phyloP scores from a whole-genome alignment of 2,329 filamentous ascomycete genomes.

The Clonostachys solani region DNA sequence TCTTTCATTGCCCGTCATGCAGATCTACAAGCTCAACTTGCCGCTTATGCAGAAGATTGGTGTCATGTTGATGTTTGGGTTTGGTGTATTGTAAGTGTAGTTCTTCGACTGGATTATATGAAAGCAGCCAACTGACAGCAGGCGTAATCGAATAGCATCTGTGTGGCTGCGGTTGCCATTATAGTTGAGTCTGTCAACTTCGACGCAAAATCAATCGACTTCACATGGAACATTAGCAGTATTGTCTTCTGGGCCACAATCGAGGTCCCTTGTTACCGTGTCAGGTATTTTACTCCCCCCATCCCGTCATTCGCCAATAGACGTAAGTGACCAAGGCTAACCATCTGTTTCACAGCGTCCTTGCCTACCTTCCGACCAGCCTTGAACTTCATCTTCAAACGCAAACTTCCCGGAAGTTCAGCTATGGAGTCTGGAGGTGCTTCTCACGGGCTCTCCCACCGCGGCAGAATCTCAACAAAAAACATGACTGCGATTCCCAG shows the following conservation, averaged over 20 bases:
- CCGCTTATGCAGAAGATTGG: conserved; percentile 9
- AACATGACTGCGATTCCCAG: too few species aligned
- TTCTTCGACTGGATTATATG: background rate
- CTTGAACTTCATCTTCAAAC: too few species aligned
- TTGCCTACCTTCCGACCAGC: too few species aligned
- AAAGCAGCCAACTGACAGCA: too few species aligned
- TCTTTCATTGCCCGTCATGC: conserved; percentile 13
- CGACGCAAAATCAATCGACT: background rate
- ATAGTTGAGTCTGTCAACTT: conserved; percentile 1
- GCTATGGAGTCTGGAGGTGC: too few species aligned
- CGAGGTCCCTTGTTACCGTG: conserved; percentile 2
- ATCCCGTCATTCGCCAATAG: too few species aligned
- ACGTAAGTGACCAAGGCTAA: too few species aligned
- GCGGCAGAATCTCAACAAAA: too few species aligned
- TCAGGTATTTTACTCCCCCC: background rate
- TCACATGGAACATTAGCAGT: background rate
- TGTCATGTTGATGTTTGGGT: conserved; percentile 12
- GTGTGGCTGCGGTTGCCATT: conserved; percentile 1
- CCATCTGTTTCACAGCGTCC: too few species aligned
- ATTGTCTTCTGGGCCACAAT: conserved; percentile 3
- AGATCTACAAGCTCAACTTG: conserved; percentile 14
- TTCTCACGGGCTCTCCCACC: too few species aligned
- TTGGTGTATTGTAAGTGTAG: conserved; percentile 11
- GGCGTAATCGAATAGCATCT: background rate
- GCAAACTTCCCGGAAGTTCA: too few species aligned